A percentile compares a stretch with the other conserved stretches of the same genome.
Evolutionary conservation across 176 grass and related monocot species (phyloP).

Genomic region (Echinochloa phyllopogon): DNA sequence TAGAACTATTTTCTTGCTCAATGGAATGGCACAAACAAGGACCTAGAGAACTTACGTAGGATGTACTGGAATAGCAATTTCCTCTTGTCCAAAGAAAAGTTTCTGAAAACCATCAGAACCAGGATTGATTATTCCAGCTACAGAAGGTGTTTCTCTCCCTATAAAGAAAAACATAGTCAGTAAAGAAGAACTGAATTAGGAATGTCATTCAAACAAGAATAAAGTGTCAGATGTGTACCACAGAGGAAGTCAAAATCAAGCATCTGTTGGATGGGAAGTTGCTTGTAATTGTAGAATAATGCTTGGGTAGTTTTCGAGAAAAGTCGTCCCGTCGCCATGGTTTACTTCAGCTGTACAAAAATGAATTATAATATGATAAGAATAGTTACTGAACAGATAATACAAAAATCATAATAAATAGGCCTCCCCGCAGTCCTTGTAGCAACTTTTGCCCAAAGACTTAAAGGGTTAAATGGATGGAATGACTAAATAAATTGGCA

Average conservation of each 20-base stretch:
- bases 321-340: conserved; percentile 89
- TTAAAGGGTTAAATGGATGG: neutral
- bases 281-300: conserved; percentile 99
- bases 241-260: conserved; percentile 99
- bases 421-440: neutral
- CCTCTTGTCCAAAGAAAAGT: conserved; percentile 98
- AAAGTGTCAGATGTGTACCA: conserved; percentile 51
- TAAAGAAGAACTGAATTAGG: conserved; percentile 37
- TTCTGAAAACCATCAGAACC: conserved; percentile 99
- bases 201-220: conserved; percentile 20
- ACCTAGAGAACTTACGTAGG: conserved; percentile 57
- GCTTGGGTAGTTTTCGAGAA: conserved; percentile 94
- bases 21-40: conserved; percentile 7
- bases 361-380: conserved; percentile 28
- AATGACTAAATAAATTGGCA: neutral
- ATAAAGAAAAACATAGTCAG: conserved; percentile 22
- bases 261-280: conserved; percentile 97
- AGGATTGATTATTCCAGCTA: conserved; percentile 99
- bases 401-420: conserved; percentile 5
- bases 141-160: conserved; percentile 98
- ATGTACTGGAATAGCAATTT: conserved; percentile 99
- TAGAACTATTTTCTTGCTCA: conserved; percentile 28
- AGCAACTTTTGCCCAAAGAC: neutral
- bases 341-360: conserved; percentile 53
- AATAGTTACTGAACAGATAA: conserved; percentile 1